Conservation (phyloP, 2,329 filamentous ascomycete genomes). For the Kalmusia sp. region DNA sequence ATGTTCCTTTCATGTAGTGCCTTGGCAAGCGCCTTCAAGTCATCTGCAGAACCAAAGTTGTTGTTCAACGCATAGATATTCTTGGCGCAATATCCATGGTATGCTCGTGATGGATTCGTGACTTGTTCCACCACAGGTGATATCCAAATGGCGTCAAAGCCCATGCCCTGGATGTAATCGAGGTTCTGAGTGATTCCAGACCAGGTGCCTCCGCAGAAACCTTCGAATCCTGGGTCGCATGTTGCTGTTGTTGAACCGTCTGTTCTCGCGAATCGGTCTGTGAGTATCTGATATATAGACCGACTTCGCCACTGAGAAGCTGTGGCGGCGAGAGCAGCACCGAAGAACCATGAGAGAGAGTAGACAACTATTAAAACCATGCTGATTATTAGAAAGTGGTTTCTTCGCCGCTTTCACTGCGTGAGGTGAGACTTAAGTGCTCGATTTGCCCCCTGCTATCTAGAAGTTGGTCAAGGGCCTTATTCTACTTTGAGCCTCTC, state of each 20-base stretch:
- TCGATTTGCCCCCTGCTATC: too few relatives aligned
- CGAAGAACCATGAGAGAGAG: background rate
- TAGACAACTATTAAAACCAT: background rate
- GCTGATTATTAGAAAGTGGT: too few relatives aligned
- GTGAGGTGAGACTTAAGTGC: too few relatives aligned
- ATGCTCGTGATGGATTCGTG: constrained; percentile 46
- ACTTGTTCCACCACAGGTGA: constrained; percentile 55
- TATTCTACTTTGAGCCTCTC: too few relatives aligned
- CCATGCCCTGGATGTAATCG: constrained; percentile 57
- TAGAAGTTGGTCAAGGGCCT: too few relatives aligned
- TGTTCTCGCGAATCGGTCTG: constrained; percentile 49
- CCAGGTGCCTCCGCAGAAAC: constrained; percentile 57
- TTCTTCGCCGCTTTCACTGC: too few relatives aligned
- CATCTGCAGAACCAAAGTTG: constrained; percentile 65
- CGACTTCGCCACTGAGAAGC: constrained; percentile 46
- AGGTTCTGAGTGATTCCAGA: constrained; percentile 50
- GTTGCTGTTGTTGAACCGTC: constrained; percentile 49
- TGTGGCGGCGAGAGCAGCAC: constrained; percentile 30
- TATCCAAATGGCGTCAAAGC: constrained; percentile 57
- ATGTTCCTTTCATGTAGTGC: constrained; percentile 64
- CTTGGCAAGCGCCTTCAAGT: constrained; percentile 63
- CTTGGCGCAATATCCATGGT: constrained; percentile 61
- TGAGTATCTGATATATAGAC: constrained; percentile 53
- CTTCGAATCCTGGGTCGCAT: constrained; percentile 38
- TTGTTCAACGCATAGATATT: constrained; percentile 62